These are phyloP conservation scores for Diaporthe citri DNA, from an alignment of 2,329 filamentous ascomycete species.

Conservation along the genomic window DNA sequence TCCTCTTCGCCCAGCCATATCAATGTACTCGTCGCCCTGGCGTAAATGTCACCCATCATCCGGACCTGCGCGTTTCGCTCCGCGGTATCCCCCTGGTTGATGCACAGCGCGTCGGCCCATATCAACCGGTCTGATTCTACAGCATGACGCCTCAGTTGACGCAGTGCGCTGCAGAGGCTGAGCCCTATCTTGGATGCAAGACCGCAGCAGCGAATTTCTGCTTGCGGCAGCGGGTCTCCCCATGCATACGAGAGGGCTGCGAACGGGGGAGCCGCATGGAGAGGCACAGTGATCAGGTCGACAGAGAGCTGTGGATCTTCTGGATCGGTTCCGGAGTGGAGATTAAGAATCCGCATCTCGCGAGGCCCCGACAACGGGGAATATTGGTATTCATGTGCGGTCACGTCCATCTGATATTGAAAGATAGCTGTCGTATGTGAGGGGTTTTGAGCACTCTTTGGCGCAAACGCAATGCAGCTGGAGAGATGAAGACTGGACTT, in stretches of 20 bases:
- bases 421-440: background rate
- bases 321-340: background rate
- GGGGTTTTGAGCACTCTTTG: background rate
- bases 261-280: background rate
- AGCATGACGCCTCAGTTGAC: background rate
- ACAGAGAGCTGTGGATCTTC: background rate
- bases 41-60: conserved; percentile 21
- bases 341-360: background rate
- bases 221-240: background rate
- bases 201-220: background rate
- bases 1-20: conserved; percentile 27
- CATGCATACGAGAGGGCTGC: background rate
- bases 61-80: conserved; percentile 15
- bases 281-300: background rate
- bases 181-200: background rate
- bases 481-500: background rate
- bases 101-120: conserved; percentile 29
- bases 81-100: background rate
- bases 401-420: background rate
- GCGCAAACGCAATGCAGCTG: background rate
- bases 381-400: background rate
- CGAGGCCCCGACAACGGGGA: background rate
- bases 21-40: background rate
- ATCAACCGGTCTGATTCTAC: background rate
- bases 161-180: background rate